Percentiles rank a stretch among this genome's conserved stretches.
Conservation (phyloP, 371 early-diverging fungal species). For the Zopfochytrium polystomum region DNA sequence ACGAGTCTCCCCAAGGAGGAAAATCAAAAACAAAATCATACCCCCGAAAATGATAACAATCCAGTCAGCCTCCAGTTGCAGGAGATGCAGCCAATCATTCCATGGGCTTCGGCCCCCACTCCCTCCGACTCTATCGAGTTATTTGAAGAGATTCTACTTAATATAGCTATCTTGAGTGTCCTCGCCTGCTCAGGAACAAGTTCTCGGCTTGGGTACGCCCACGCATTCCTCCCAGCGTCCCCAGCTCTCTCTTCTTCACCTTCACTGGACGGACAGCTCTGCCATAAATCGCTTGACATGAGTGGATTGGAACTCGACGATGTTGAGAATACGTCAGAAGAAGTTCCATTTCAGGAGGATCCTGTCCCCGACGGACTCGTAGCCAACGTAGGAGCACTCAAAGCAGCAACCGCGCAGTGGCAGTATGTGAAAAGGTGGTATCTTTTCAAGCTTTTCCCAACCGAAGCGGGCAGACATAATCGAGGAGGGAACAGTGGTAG, state of each 20-base stretch:
- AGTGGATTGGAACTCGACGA: neutral
- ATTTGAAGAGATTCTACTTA: slow-evolving; percentile 39
- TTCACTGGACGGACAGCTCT: neutral
- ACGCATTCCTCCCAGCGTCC: neutral
- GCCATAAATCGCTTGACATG: neutral
- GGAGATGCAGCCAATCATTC: neutral
- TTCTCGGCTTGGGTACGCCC: neutral
- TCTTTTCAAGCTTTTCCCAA: slow-evolving; percentile 46
- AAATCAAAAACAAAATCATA: neutral
- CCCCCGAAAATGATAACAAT: no score
- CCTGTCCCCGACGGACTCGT: slow-evolving; percentile 1
- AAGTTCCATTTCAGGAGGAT: neutral
- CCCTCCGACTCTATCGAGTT: slow-evolving; percentile 37
- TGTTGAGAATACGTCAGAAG: neutral
- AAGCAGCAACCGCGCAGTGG: slow-evolving; percentile 46
- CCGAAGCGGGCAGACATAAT: neutral
- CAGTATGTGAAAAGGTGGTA: slow-evolving; percentile 18
- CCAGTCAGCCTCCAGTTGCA: neutral
- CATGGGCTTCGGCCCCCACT: slow-evolving; percentile 9
- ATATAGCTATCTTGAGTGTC: slow-evolving; percentile 20
- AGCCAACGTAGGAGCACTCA: neutral
- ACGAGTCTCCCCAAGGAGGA: neutral
- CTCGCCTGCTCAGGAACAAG: neutral
- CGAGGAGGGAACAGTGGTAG: neutral
- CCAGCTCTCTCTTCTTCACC: neutral